Evolutionary conservation across 805 yeast species (phyloP).

Genomic region (Sugiyamaella valdiviana): DNA sequence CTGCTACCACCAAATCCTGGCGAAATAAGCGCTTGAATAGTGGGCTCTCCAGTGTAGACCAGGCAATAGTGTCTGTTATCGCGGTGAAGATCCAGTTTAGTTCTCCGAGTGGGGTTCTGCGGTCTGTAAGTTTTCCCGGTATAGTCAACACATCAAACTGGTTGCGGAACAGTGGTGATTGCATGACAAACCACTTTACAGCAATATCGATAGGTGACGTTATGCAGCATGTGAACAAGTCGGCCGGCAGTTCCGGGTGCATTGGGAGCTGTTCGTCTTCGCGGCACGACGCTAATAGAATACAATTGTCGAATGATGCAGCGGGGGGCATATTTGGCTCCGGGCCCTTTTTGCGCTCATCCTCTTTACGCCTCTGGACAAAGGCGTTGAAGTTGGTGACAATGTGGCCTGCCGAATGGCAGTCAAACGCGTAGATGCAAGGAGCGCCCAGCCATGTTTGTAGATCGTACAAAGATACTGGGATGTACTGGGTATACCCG

Average conservation of each 20-base stretch:
- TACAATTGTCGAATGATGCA: conserved; percentile 71
- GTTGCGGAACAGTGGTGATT: conserved; percentile 34
- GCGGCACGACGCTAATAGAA: conserved; percentile 88
- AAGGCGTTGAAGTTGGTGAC: conserved; percentile 83
- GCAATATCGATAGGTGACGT: conserved; percentile 95
- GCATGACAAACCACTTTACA: conserved; percentile 84
- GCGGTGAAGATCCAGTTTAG: conserved; percentile 97
- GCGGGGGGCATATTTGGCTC: conserved; percentile 53
- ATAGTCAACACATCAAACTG: conserved; percentile 45
- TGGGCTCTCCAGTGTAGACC: conserved; percentile 86
- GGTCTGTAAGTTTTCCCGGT: conserved; percentile 86
- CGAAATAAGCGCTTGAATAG: conserved; percentile 84
- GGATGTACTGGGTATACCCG: conserved; percentile 95
- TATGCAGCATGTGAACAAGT: conserved; percentile 87
- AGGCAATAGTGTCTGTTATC: conserved; percentile 94
- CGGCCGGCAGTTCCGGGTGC: conserved; percentile 94
- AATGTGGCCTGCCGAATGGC: conserved; percentile 91
- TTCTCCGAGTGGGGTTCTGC: conserved; percentile 94
- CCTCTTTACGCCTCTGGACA: conserved; percentile 83
- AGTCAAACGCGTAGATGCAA: conserved; percentile 88
- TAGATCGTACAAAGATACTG: conserved; percentile 87
- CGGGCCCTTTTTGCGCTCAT: conserved; percentile 40
- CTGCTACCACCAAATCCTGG: conserved; percentile 95
- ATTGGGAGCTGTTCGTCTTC: conserved; percentile 82
- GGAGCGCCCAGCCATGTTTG: conserved; percentile 99